Base-by-base conservation (phyloP, 805 yeast species). In the Zygotorulaspora chibaensis region DNA sequence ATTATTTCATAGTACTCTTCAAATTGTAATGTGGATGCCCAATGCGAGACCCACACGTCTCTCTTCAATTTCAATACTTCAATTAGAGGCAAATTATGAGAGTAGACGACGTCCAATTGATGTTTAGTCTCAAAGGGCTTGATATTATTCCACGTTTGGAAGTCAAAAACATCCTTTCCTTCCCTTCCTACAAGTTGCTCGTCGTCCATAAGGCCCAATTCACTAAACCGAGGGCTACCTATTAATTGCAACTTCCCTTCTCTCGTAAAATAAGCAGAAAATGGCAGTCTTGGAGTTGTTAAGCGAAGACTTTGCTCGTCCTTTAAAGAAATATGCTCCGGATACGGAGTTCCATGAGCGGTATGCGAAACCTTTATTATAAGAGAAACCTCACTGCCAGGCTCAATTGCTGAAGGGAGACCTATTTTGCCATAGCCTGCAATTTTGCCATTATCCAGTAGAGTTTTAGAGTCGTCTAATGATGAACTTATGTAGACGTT, bases 11-110 rank as follows among this genome's bases (percentile, higher is more conserved):
- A 90, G 60, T 83, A 81, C 62, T 93, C 98, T 61, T 89, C 96
- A 51, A 88, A 72, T 63, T 87, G 77, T 48, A 84, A 59, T 42
- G 86, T 66, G 56, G 80, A 62, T 53, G 88, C 78, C 87, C 88
- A 76, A 52, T 89, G 96, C 2, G 96, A 91, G 42, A 90, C 71
- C 97, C 98, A 91, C 42, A 86, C 65, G 39, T 84, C 85, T 61
- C 97, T 78, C 47, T 77, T 71, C 50, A 88, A 72, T 47, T 70
- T 72, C 52, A 75, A 72, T 18, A 81, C 85, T 51, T 76, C 75
- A 15, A 81, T 68, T 45, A 88, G 58, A 11, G 97, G 95, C 17
- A 66, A 56, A 54, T 81, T 80, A 65, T 79, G 87, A 46, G 76
- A 78, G 68, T 77, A 90, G 30, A 78, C 66, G 29, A 89, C 62